Evolutionary conservation across 2,329 filamentous ascomycete species (phyloP).

Genomic region (Penicillium sp.): DNA sequence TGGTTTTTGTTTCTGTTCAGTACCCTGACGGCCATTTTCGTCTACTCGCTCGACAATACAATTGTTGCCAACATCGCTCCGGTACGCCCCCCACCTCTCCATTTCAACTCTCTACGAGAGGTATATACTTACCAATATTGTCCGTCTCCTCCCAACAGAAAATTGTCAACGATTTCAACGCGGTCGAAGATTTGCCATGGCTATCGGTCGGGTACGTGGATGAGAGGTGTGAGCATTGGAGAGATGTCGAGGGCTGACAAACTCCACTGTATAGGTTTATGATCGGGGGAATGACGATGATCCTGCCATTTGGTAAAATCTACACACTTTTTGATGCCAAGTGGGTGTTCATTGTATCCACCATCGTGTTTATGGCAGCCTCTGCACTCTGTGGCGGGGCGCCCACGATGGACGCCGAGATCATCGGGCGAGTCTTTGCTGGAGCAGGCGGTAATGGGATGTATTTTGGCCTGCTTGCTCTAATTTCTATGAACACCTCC

Average conservation of each 20-base stretch:
- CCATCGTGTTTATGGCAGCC: constrained; percentile 26
- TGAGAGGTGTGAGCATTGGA: no score
- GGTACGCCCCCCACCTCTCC: not conserved
- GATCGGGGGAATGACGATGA: not conserved
- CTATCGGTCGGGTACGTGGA: not conserved
- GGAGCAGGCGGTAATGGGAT: constrained; percentile 31
- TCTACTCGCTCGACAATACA: not conserved
- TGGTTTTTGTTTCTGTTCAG: constrained; percentile 7
- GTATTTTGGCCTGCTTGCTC: constrained; percentile 21
- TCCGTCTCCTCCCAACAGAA: no score
- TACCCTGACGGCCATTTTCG: not conserved
- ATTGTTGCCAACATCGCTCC: not conserved
- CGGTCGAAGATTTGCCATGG: not conserved
- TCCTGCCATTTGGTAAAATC: constrained; percentile 17
- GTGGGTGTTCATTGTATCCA: constrained; percentile 20
- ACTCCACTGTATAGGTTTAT: not conserved
- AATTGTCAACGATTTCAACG: not conserved
- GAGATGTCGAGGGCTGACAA: not conserved
- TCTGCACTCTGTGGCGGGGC: constrained; percentile 31
- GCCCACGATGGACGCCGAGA: constrained; percentile 22
- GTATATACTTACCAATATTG: no score
- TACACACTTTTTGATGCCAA: constrained; percentile 28
- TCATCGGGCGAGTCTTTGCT: constrained; percentile 30
- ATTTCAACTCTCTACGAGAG: no score
- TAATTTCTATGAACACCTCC: not conserved